Evolutionary conservation across 257 asterid species (phyloP).

Genomic region (Galeopsis tetrahit): DNA sequence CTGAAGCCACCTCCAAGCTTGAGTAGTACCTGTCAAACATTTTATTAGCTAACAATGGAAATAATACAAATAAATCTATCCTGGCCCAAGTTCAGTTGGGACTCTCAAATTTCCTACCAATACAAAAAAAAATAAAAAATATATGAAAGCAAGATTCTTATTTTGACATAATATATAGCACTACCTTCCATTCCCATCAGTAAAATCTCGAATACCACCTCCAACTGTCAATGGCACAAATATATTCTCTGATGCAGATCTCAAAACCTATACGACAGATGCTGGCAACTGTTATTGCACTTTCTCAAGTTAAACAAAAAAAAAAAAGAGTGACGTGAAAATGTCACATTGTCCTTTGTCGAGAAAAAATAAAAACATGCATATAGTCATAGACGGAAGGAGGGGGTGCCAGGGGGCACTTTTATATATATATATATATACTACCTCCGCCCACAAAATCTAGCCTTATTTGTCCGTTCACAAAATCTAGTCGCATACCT

Average conservation of each 20-base stretch:
- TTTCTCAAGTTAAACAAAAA: background rate
- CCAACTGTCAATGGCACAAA: constrained; percentile 97
- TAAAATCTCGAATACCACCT: constrained; percentile 94
- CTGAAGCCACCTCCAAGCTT: constrained; percentile 97
- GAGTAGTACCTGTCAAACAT: constrained; percentile 72
- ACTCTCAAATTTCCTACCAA: background rate
- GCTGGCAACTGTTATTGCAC: constrained; percentile 17
- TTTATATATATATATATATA: too few relatives aligned
- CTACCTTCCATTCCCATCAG: constrained; percentile 87
- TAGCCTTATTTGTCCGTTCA: too few relatives aligned
- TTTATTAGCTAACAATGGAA: constrained; percentile 22
- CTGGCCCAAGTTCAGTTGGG: constrained; percentile 2
- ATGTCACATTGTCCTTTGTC: too few relatives aligned
- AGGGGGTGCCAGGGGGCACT: too few relatives aligned
- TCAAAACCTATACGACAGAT: constrained; percentile 63
- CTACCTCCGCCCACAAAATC: too few relatives aligned
- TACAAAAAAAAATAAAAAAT: background rate
- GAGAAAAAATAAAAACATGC: background rate
- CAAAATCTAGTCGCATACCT: too few relatives aligned
- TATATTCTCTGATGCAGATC: constrained; percentile 74
- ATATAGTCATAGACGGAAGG: background rate
- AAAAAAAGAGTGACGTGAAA: background rate
- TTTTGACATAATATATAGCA: background rate
- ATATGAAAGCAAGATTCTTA: background rate
- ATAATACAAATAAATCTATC: constrained; percentile 6